These are phyloP conservation scores for Hyphopichia khmerensis DNA, from an alignment of 1,139 yeast genomes.

Conservation along the genomic window DNA sequence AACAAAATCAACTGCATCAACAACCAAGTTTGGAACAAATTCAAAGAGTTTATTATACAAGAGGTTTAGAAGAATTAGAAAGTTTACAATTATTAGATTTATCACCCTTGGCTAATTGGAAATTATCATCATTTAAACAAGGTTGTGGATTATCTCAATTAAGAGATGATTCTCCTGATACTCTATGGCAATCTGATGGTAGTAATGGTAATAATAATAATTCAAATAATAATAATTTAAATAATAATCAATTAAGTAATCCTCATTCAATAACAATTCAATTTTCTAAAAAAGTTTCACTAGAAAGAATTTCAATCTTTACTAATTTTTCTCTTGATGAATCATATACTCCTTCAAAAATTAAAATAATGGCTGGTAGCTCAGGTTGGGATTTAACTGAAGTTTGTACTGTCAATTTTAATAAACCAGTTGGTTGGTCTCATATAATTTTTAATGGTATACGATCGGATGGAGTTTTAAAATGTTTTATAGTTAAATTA, in stretches of 20 bases:
- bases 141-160: constrained; percentile 72
- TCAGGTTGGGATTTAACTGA: constrained; percentile 82
- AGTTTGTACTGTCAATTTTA: constrained; percentile 64
- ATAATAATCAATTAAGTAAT: constrained; percentile 49
- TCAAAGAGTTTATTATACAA: constrained; percentile 41
- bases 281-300: constrained; percentile 73
- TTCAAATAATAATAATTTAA: constrained; percentile 23
- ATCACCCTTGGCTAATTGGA: constrained; percentile 84
- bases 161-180: constrained; percentile 69
- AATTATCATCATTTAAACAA: constrained; percentile 70
- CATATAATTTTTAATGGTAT: constrained; percentile 66
- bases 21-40: constrained; percentile 39
- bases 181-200: constrained; percentile 97
- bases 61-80: constrained; percentile 59
- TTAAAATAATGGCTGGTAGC: constrained; percentile 75
- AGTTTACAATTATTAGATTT: constrained; percentile 63
- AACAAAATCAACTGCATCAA: too few species aligned
- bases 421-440: constrained; percentile 86
- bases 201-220: constrained; percentile 29
- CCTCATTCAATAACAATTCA: constrained; percentile 84
- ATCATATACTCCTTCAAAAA: constrained; percentile 83
- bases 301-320: constrained; percentile 72
- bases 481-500: constrained; percentile 71
- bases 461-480: constrained; percentile 58
- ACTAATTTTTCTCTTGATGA: constrained; percentile 72